phyloP scores from a whole-genome alignment of 2,329 filamentous ascomycete genomes.

The Verticillium nonalfalfae region DNA sequence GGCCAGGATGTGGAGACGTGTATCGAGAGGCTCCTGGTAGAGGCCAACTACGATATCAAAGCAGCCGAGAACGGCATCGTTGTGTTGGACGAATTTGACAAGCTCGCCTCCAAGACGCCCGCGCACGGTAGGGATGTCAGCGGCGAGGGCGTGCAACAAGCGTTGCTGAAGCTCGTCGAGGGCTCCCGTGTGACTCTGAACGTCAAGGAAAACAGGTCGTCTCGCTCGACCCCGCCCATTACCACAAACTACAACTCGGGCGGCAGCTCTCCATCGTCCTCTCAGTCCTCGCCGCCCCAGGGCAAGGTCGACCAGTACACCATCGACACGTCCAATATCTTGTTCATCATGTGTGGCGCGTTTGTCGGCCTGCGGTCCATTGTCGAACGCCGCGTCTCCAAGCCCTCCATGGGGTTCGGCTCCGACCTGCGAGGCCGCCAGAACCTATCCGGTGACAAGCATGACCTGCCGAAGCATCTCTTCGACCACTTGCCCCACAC shows the following conservation, averaged over 20 bases:
- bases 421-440: slow-evolving; percentile 63
- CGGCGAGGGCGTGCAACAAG: slow-evolving; percentile 94
- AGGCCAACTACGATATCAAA: slow-evolving; percentile 81
- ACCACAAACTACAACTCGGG: slow-evolving; percentile 43
- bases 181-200: slow-evolving; percentile 90
- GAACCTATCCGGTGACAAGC: slow-evolving; percentile 38
- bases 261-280: slow-evolving; percentile 35
- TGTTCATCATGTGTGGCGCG: slow-evolving; percentile 94
- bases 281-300: slow-evolving; percentile 37
- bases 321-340: slow-evolving; percentile 89
- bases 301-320: slow-evolving; percentile 59
- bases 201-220: slow-evolving; percentile 69
- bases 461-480: slow-evolving; percentile 59
- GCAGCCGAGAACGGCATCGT: slow-evolving; percentile 89
- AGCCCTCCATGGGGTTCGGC: slow-evolving; percentile 83
- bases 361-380: slow-evolving; percentile 90
- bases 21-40: slow-evolving; percentile 82
- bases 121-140: slow-evolving; percentile 89
- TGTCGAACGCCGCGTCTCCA: slow-evolving; percentile 79
- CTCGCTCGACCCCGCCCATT: slow-evolving; percentile 43
- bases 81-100: slow-evolving; percentile 94
- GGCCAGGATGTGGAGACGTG: slow-evolving; percentile 97
- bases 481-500: slow-evolving; percentile 54
- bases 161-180: slow-evolving; percentile 90
- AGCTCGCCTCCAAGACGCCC: slow-evolving; percentile 84